Conservation (phyloP, 1,284 basidiomycete genomes). For the Cutaneotrichosporon mucoides region DNA sequence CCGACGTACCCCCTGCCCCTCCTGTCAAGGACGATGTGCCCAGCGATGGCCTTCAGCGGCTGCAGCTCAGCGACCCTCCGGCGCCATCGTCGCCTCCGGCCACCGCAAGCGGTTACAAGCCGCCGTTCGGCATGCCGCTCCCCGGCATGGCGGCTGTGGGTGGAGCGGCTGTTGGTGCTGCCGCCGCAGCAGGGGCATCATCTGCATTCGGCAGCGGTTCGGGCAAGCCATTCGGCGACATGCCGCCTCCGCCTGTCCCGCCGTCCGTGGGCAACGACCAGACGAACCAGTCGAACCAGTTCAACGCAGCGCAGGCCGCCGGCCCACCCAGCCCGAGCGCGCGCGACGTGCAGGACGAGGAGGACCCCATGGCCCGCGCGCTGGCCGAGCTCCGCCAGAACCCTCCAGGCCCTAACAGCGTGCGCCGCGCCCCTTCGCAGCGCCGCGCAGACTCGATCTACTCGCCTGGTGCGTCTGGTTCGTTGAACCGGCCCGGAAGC, state of each 20-base stretch:
- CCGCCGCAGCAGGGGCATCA: conserved; percentile 8
- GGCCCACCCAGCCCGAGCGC: conserved; percentile 30
- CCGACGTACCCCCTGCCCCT: not conserved
- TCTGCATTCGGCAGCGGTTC: no score
- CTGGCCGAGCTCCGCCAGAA: conserved; percentile 12
- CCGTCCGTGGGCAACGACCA: conserved; percentile 13
- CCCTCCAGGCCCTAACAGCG: conserved; percentile 42
- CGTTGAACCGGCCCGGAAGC: not conserved
- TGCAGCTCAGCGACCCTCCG: not conserved
- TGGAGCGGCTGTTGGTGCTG: conserved; percentile 15
- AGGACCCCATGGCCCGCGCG: conserved; percentile 66
- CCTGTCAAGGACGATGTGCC: not conserved
- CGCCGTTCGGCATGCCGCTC: conserved; percentile 34
- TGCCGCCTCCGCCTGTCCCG: conserved; percentile 34
- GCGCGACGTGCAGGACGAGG: conserved; percentile 51
- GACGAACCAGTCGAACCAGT: no score
- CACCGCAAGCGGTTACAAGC: conserved; percentile 13
- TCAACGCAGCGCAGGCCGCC: not conserved
- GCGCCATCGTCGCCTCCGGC: not conserved
- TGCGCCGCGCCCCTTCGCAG: conserved; percentile 41
- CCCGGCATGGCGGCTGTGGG: conserved; percentile 37
- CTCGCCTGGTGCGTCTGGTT: conserved; percentile 21
- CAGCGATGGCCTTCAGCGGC: conserved; percentile 2
- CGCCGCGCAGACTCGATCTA: conserved; percentile 39
- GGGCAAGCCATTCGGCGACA: conserved; percentile 9